Evolutionary conservation across 768 basidiomycete genomes (phyloP), one percentile per base, ranked within the genome.

Genomic region (Thelephora ganbajun): DNA sequence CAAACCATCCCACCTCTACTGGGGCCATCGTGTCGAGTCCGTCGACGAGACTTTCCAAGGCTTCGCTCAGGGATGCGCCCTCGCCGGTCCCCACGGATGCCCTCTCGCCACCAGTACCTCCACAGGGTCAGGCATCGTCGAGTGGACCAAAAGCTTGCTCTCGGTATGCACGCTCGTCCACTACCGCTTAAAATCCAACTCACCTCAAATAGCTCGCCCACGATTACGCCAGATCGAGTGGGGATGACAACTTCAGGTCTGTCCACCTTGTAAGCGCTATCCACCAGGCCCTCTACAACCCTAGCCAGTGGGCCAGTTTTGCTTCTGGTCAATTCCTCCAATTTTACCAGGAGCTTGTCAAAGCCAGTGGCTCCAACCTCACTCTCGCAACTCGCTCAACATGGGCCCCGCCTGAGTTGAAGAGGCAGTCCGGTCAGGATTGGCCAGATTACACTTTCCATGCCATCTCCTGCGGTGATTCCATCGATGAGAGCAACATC

Each of bases 391-490:
- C 36, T 14, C 16, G 9, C 11, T 13, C 3, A 4, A 12, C 9
- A 5, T 23, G 14, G 6, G 33, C 46, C 14, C n/a, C 3, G 9
- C 20, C 14, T 12, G 43, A 42, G 3, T 34, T 36, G 7, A 22
- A 18, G 14, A 44, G 26, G 36, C 22, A 46, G 6, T 22, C 20
- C 11, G 42, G 18, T 14, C 35, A 35, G 14, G 30, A 39, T 2
- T 33, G 33, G 16, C 13, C 11, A 6, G 33, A 46, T 11, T 53
- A 47, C 16, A 26, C 30, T 18, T 7, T 11, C 14, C 14, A 6
- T 7, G 51, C 51, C 1, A 50, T 53, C 39, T 6, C 45, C 7
- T 53, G 51, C 37, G 20, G 23, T 22, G 51, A 53, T 41, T 47
- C 48, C 45, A 39, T 49, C 5, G 48, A 53, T 44, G 35, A 6